Conservation (phyloP, 2,329 filamentous ascomycete species). For the Triangularia verruculosa region DNA sequence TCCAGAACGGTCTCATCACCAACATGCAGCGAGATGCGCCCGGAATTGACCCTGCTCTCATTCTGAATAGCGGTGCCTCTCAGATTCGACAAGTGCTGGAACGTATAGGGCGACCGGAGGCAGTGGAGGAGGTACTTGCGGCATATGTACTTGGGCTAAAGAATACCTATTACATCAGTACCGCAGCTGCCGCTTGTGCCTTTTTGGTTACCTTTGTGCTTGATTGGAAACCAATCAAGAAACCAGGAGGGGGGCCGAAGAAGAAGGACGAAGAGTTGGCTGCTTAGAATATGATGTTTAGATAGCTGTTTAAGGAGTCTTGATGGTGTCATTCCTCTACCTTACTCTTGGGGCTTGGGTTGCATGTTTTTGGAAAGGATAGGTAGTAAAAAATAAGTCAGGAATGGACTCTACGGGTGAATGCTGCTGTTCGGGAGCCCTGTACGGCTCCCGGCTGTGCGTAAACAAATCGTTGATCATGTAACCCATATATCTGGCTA, state of each 20-base stretch:
- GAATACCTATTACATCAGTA: constrained; percentile 52
- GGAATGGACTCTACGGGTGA: too few species aligned
- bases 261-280: not conserved
- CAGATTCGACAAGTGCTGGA: constrained; percentile 42
- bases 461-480: too few species aligned
- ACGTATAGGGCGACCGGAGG: constrained; percentile 40
- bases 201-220: constrained; percentile 45
- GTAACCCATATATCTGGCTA: too few species aligned
- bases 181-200: constrained; percentile 45
- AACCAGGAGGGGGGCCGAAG: constrained; percentile 23
- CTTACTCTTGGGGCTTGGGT: too few species aligned
- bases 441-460: too few species aligned
- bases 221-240: constrained; percentile 54
- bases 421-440: too few species aligned
- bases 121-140: constrained; percentile 42
- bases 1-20: constrained; percentile 61
- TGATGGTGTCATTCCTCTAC: too few species aligned
- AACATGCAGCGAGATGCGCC: constrained; percentile 46
- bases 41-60: constrained; percentile 43
- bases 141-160: constrained; percentile 51
- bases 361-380: too few species aligned
- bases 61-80: constrained; percentile 53
- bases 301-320: too few species aligned
- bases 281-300: not conserved
- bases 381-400: too few species aligned